Conservation (phyloP, 1,284 basidiomycete genomes). For the Boletus subluridellus region DNA sequence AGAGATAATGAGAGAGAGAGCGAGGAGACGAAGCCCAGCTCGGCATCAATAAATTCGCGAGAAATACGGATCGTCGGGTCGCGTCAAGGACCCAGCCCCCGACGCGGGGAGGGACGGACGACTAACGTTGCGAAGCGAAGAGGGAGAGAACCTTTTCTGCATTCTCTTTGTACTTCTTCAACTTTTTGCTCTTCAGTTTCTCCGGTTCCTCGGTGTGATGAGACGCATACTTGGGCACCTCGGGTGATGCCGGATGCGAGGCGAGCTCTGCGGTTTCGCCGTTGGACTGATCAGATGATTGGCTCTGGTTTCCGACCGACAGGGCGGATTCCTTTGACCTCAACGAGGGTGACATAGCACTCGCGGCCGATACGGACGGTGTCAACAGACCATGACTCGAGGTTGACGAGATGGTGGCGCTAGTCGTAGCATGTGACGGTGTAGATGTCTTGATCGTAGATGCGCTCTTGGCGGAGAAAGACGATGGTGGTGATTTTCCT, state of each 20-base stretch:
- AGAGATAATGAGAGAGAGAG: conserved; percentile 27
- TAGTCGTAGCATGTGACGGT: conserved; percentile 45
- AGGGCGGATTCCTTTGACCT: conserved; percentile 73
- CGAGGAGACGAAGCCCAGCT: conserved; percentile 19
- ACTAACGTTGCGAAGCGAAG: conserved; percentile 56
- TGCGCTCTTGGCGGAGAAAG: conserved; percentile 49
- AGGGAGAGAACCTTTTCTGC: conserved; percentile 77
- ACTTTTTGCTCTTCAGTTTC: conserved; percentile 62
- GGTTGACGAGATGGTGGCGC: conserved; percentile 45
- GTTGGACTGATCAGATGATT: conserved; percentile 69
- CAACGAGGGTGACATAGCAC: conserved; percentile 58
- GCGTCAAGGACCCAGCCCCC: conserved; percentile 28
- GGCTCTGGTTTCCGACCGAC: conserved; percentile 63
- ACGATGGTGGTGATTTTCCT: conserved; percentile 62
- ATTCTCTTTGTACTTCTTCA: conserved; percentile 79
- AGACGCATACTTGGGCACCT: conserved; percentile 33
- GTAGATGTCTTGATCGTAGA: conserved; percentile 39
- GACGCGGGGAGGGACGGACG: conserved; percentile 2
- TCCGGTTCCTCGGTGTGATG: conserved; percentile 43
- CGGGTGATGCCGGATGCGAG: conserved; percentile 29
- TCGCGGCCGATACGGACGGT: conserved; percentile 53
- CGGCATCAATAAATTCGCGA: conserved; percentile 16
- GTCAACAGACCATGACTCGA: conserved; percentile 53
- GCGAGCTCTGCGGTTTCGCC: conserved; percentile 39
- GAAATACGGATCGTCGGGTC: conserved; percentile 16